A percentile compares a stretch with the other conserved stretches of the same genome.
Conservation (phyloP, 352 stramenopile species). For the Thalassiosira delicatula region DNA sequence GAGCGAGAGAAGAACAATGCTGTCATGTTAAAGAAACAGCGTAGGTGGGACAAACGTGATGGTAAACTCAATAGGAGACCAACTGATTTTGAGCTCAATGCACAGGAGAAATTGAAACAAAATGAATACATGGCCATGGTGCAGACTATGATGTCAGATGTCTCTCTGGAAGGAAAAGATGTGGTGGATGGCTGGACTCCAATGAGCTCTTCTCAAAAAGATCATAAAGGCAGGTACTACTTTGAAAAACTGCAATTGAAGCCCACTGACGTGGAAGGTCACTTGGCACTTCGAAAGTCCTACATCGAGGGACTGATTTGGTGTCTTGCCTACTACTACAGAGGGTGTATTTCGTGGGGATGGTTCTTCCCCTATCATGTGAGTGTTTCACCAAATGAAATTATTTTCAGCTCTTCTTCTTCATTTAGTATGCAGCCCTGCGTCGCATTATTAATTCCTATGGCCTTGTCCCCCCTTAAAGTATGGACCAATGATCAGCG, state of each 20-base stretch:
- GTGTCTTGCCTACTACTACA: slow-evolving; percentile 99
- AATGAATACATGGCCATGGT: slow-evolving; percentile 84
- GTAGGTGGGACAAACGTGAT: slow-evolving; percentile 71
- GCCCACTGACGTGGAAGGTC: slow-evolving; percentile 80
- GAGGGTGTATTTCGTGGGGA: slow-evolving; percentile 94
- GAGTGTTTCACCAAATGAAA: no score
- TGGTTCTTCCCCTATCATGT: slow-evolving; percentile 99
- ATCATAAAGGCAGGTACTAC: slow-evolving; percentile 84
- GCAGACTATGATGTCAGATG: slow-evolving; percentile 92
- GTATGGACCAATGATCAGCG: slow-evolving; percentile 98
- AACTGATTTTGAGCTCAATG: slow-evolving; percentile 67
- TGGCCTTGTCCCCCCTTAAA: no score
- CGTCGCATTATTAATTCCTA: no score
- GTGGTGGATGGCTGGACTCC: slow-evolving; percentile 85
- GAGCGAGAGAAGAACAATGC: slow-evolving; percentile 83
- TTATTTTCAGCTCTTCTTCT: no score
- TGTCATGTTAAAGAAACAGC: slow-evolving; percentile 80
- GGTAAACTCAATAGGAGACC: slow-evolving; percentile 56
- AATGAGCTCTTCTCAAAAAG: slow-evolving; percentile 76
- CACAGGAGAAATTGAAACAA: slow-evolving; percentile 71
- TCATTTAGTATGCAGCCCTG: no score
- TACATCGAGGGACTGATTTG: slow-evolving; percentile 99
- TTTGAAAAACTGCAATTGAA: slow-evolving; percentile 88
- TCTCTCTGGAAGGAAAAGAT: slow-evolving; percentile 94
- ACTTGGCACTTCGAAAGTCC: slow-evolving; percentile 84